Base-by-base conservation (phyloP, 1,284 basidiomycete species). In the Cutaneotrichosporon spelunceum region DNA sequence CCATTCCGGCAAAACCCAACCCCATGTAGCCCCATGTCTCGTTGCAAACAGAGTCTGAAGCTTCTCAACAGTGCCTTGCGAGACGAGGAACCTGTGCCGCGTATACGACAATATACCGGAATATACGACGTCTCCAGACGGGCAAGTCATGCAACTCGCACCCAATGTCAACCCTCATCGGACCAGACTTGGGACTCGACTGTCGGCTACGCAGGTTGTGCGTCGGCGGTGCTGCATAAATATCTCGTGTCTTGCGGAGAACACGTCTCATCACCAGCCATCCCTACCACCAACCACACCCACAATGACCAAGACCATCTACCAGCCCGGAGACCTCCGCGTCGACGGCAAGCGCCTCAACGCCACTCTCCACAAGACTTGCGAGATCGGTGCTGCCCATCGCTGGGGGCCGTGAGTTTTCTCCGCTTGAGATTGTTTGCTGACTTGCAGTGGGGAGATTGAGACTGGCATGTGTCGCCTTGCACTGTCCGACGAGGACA, bases 401-500 rank as follows among this genome's bases (percentile, higher is more conserved):
- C 59, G 56, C 13, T 66, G 65, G 65, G 62, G 65, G 6, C 48
- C 48, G 48, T 49, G 27, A 49, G 48, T 29, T 4, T 24, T 2
- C 48, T 11, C 16, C 47, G 24, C 24, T 23, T 44, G 42, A 7
- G 24, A 26, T 16, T 24, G 2, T 4, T 3, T 13, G 23, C 45
- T 48, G 45, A 48, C 26, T 24, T 23, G 45, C 24, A 49, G 48
- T n/a, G 48, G 48, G 1, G 48, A 29, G 50, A 56, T 56, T 53
- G 64, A 65, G 58, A 65, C 64, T 16, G 64, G 64, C 53, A 65
- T 65, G 65, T 57, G 57, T 42, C 65, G 73, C 13, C 62, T 75
- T 10, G 69, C 71, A 29, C 68, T 77, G 7, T 62, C 69, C 49
- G 67, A 74, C 48, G 66, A 72, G 47, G 75, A 77, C 60, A 67